Conservation (phyloP, 1,284 basidiomycete species). For the Phellinidium pouzarii region DNA sequence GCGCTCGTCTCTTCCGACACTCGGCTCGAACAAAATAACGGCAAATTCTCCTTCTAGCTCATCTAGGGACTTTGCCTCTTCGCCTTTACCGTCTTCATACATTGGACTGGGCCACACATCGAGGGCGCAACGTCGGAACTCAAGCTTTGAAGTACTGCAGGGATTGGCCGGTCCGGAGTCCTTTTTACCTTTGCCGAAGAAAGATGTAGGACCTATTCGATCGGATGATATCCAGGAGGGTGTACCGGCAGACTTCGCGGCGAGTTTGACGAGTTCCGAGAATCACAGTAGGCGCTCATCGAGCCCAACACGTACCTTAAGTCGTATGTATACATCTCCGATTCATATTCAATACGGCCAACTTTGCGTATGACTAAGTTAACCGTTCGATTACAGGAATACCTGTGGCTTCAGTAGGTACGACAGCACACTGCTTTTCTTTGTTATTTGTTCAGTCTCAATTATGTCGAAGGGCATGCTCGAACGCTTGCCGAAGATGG, state of each 20-base stretch:
- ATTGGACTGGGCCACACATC: slow-evolving; percentile 30
- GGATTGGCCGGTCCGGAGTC: slow-evolving; percentile 70
- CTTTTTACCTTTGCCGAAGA: slow-evolving; percentile 56
- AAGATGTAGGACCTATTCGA: slow-evolving; percentile 31
- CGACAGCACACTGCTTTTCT: slow-evolving; percentile 20
- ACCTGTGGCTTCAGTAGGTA: slow-evolving; percentile 73
- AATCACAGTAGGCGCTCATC: slow-evolving; percentile 43
- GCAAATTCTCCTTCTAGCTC: slow-evolving; percentile 35
- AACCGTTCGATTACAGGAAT: slow-evolving; percentile 46
- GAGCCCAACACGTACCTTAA: slow-evolving; percentile 71
- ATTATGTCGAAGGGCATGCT: slow-evolving; percentile 55
- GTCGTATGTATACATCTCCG: slow-evolving; percentile 50
- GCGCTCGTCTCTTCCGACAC: slow-evolving; percentile 48
- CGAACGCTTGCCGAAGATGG: slow-evolving; percentile 73
- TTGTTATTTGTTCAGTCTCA: slow-evolving; percentile 19
- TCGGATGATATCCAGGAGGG: slow-evolving; percentile 59
- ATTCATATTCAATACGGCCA: slow-evolving; percentile 19
- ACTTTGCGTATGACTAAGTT: neutral
- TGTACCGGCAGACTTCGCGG: slow-evolving; percentile 51
- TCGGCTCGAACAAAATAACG: slow-evolving; percentile 35
- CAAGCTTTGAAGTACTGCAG: slow-evolving; percentile 65
- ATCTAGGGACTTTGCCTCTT: slow-evolving; percentile 25
- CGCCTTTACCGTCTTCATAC: slow-evolving; percentile 32
- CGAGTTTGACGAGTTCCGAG: slow-evolving; percentile 33
- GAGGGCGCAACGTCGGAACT: slow-evolving; percentile 46